These are phyloP conservation scores for Epichloe baconii DNA, from an alignment of 2,329 filamentous ascomycete genomes.

Conservation along the genomic window DNA sequence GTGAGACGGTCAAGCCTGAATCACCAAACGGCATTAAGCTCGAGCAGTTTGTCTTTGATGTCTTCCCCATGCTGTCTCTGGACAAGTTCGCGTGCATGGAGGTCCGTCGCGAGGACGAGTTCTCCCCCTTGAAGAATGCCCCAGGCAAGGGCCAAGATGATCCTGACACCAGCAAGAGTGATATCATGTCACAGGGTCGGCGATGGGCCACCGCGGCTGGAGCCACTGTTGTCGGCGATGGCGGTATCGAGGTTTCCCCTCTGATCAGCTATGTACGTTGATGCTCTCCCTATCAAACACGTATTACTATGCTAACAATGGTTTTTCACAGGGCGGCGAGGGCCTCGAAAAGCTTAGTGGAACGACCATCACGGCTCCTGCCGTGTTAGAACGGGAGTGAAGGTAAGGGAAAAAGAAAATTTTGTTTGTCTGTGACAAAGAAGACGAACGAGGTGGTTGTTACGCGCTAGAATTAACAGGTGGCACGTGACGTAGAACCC, in stretches of 20 bases:
- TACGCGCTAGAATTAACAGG: no score
- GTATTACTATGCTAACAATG: background rate
- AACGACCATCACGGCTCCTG: slow-evolving; percentile 38
- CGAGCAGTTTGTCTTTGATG: slow-evolving; percentile 98
- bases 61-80: slow-evolving; percentile 79
- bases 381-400: slow-evolving; percentile 35
- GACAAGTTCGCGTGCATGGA: slow-evolving; percentile 91
- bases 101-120: slow-evolving; percentile 93
- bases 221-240: slow-evolving; percentile 53
- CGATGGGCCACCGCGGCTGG: slow-evolving; percentile 76
- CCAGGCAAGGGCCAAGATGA: slow-evolving; percentile 81
- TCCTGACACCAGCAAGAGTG: slow-evolving; percentile 78
- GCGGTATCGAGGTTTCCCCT: slow-evolving; percentile 81
- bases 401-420: background rate
- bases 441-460: no score
- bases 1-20: slow-evolving; percentile 75
- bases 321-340: slow-evolving; percentile 40
- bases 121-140: slow-evolving; percentile 94
- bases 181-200: slow-evolving; percentile 82
- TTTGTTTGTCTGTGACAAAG: background rate
- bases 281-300: background rate
- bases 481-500: no score
- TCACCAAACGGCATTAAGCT: slow-evolving; percentile 98
- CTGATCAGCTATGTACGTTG: slow-evolving; percentile 85
- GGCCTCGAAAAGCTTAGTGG: slow-evolving; percentile 44